These are phyloP conservation scores for Salix purpurea DNA, from an alignment of 345 rosid species.

Conservation along the genomic window DNA sequence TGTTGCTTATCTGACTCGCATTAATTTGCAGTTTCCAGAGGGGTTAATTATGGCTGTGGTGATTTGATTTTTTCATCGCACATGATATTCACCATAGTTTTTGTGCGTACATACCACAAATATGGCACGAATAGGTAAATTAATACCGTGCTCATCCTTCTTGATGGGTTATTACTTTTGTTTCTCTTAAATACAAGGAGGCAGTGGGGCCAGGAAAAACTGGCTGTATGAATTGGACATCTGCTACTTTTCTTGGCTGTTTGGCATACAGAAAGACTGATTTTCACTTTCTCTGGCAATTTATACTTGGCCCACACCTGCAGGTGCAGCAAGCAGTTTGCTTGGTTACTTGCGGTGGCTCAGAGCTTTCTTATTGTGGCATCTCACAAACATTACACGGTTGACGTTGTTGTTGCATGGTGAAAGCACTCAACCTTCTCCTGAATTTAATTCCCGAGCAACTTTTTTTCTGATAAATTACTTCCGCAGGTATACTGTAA, in stretches of 20 bases:
- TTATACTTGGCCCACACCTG: constrained; percentile 4
- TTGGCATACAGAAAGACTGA: neutral
- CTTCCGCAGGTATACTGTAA: constrained; percentile 75
- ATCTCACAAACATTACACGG: constrained; percentile 91
- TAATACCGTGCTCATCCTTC: neutral
- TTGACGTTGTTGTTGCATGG: constrained; percentile 95
- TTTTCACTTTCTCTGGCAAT: neutral
- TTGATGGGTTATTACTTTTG: neutral
- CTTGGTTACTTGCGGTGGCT: constrained; percentile 67
- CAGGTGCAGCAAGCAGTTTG: constrained; percentile 80
- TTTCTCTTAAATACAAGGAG: neutral
- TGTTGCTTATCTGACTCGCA: constrained; percentile 20
- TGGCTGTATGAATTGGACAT: neutral
- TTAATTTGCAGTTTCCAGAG: constrained; percentile 72
- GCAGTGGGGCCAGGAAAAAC: neutral
- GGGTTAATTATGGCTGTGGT: constrained; percentile 89
- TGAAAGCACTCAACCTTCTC: constrained; percentile 13
- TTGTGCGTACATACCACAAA: constrained; percentile 82
- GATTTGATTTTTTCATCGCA: constrained; percentile 96
- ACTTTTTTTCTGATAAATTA: neutral
- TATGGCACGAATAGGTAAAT: constrained; percentile 84
- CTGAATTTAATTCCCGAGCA: neutral
- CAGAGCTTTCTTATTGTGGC: constrained; percentile 88
- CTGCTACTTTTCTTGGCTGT: neutral
- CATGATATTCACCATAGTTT: constrained; percentile 92